These are phyloP conservation scores for Hypoxylon fragiforme DNA, from an alignment of 495 filamentous ascomycete species.

Conservation along the genomic window DNA sequence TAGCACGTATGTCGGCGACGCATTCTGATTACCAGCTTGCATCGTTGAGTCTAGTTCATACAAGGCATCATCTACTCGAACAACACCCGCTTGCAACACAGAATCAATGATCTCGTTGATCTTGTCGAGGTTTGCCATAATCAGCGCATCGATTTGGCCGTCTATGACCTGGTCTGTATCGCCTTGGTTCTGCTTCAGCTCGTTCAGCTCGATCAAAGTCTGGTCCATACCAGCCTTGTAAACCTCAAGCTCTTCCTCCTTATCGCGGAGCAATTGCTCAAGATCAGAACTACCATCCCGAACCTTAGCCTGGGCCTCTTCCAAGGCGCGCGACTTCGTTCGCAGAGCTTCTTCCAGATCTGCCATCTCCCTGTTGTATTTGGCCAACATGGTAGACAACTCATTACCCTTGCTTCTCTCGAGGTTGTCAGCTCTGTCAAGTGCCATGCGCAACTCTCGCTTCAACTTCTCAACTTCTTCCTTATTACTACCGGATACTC, in stretches of 20 bases:
- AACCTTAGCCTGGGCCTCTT: slow-evolving; percentile 77
- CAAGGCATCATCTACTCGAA: slow-evolving; percentile 92
- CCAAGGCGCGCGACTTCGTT: slow-evolving; percentile 83
- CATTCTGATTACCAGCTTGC: slow-evolving; percentile 98
- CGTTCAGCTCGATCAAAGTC: slow-evolving; percentile 85
- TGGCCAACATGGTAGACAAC: slow-evolving; percentile 87
- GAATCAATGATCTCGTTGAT: slow-evolving; percentile 98
- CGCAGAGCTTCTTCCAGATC: slow-evolving; percentile 92
- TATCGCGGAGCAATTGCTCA: slow-evolving; percentile 79
- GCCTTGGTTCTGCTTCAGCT: slow-evolving; percentile 69
- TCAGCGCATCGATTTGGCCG: slow-evolving; percentile 84
- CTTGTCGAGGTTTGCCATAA: slow-evolving; percentile 83
- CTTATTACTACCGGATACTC: slow-evolving; percentile 78
- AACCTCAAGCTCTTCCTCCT: slow-evolving; percentile 96
- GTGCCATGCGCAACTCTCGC: slow-evolving; percentile 91
- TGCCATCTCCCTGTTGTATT: slow-evolving; percentile 96
- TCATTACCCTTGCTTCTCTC: slow-evolving; percentile 92
- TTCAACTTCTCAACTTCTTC: slow-evolving; percentile 95
- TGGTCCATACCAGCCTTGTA: slow-evolving; percentile 98
- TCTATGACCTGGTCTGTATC: slow-evolving; percentile 83
- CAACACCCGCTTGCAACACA: slow-evolving; percentile 88
- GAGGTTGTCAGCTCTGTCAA: slow-evolving; percentile 90
- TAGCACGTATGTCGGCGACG: slow-evolving; percentile 91
- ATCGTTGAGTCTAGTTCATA: slow-evolving; percentile 97
- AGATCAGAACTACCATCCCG: slow-evolving; percentile 83